phyloP scores from a whole-genome alignment of 148 eudicot species.

The Fagopyrum tataricum region DNA sequence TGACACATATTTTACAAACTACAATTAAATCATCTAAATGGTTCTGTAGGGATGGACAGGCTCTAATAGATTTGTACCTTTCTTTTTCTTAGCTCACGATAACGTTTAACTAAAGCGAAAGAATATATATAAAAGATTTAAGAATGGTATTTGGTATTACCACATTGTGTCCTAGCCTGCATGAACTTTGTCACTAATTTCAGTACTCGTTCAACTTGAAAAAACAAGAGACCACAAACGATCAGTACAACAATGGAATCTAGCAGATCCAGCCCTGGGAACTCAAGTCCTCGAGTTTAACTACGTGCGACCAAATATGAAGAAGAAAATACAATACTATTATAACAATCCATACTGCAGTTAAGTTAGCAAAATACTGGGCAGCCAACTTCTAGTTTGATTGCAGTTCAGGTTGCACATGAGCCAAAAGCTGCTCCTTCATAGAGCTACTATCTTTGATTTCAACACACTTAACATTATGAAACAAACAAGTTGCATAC shows the following conservation, averaged over 20 bases:
- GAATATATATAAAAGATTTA: background rate
- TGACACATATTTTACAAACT: too few relatives aligned
- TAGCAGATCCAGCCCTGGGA: conserved; percentile 85
- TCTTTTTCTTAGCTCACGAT: background rate
- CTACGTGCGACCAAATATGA: conserved; percentile 61
- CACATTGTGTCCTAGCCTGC: conserved; percentile 81
- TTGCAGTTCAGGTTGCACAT: conserved; percentile 57
- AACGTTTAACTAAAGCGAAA: too few relatives aligned
- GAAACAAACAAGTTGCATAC: conserved; percentile 36
- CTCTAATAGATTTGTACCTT: background rate
- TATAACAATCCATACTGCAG: conserved; percentile 52
- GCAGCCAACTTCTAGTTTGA: conserved; percentile 81
- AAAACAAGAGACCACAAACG: conserved; percentile 68
- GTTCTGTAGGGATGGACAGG: too few relatives aligned
- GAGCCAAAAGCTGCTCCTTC: conserved; percentile 70
- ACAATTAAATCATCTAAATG: too few relatives aligned
- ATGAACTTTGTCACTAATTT: conserved; percentile 67
- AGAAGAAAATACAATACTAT: conserved; percentile 50
- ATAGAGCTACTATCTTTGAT: conserved; percentile 46
- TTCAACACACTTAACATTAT: conserved; percentile 56
- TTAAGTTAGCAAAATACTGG: conserved; percentile 76
- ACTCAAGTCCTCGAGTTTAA: conserved; percentile 79
- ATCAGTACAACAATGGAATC: conserved; percentile 89
- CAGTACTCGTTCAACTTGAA: conserved; percentile 60
- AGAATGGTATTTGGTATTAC: conserved; percentile 24